These are phyloP conservation scores for Vaccinium darrowii DNA, from an alignment of 148 eudicot genomes.

Conservation along the genomic window DNA sequence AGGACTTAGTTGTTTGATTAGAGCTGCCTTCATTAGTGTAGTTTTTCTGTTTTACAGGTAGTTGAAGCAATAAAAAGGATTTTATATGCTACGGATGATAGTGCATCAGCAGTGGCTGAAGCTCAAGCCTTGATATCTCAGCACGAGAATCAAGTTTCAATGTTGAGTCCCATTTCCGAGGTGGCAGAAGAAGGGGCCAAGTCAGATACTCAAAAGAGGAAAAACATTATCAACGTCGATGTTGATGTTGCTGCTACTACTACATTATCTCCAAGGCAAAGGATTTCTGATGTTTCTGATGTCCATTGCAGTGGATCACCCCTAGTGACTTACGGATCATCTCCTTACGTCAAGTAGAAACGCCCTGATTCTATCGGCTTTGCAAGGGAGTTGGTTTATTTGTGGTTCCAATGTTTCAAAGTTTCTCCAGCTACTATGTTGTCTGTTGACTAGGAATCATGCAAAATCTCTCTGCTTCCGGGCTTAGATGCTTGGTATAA, in stretches of 20 bases:
- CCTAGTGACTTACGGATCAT: conserved; percentile 43
- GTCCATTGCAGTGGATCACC: conserved; percentile 74
- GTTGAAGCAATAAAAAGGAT: conserved; percentile 72
- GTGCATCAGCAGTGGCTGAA: conserved; percentile 63
- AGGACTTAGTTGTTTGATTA: background rate
- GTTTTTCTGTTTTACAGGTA: conserved; percentile 39
- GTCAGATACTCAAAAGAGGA: conserved; percentile 64
- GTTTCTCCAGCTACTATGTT: conserved; percentile 19
- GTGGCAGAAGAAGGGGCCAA: conserved; percentile 43
- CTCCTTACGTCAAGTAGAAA: background rate
- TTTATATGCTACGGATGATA: conserved; percentile 70
- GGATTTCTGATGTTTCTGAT: conserved; percentile 73
- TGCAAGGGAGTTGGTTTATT: background rate
- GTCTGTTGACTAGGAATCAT: background rate
- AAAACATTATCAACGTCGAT: conserved; percentile 57
- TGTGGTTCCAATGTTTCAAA: background rate
- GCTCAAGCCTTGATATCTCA: conserved; percentile 66
- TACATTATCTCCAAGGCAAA: conserved; percentile 68
- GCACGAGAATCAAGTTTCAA: conserved; percentile 35
- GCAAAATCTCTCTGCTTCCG: background rate
- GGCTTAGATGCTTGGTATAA: conserved; percentile 9
- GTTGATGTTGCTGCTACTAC: conserved; percentile 67
- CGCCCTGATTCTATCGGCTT: background rate
- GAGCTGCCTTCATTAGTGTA: background rate
- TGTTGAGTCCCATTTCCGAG: conserved; percentile 38